These are phyloP conservation scores for Chlorophyllum brunneum DNA, from an alignment of 768 basidiomycete species.

Conservation along the genomic window DNA sequence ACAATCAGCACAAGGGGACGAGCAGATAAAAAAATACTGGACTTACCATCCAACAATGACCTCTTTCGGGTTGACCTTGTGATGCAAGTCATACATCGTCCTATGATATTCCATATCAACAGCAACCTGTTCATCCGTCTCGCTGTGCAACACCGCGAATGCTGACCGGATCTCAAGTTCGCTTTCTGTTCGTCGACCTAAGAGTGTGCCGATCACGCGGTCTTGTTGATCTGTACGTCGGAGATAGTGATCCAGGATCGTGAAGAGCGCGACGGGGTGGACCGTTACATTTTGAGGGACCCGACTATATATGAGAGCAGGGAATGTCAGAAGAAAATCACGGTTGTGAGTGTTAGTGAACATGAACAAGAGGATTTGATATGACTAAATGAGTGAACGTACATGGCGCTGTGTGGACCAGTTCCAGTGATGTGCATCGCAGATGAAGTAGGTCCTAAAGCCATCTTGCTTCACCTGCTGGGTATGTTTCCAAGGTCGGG, in stretches of 20 bases:
- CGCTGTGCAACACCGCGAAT: slow-evolving; percentile 91
- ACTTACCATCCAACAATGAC: slow-evolving; percentile 93
- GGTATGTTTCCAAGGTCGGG: not conserved
- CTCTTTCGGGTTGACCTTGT: slow-evolving; percentile 81
- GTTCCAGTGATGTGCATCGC: slow-evolving; percentile 44
- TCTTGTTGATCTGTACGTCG: slow-evolving; percentile 78
- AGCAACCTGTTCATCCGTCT: slow-evolving; percentile 89
- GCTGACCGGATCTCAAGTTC: slow-evolving; percentile 77
- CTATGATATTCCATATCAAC: slow-evolving; percentile 97
- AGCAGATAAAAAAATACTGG: slow-evolving; percentile 1
- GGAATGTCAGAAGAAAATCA: not conserved
- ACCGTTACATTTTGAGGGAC: slow-evolving; percentile 73
- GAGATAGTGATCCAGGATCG: slow-evolving; percentile 95
- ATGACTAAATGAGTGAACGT: slow-evolving; percentile 17
- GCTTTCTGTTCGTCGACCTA: slow-evolving; percentile 71
- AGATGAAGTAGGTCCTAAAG: slow-evolving; percentile 45
- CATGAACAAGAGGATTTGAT: not conserved
- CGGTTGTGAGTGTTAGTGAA: not conserved
- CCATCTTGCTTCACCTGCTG: slow-evolving; percentile 27
- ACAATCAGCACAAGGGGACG: not conserved
- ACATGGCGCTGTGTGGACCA: slow-evolving; percentile 36
- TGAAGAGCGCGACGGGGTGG: slow-evolving; percentile 90
- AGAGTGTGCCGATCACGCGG: slow-evolving; percentile 92
- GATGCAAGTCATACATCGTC: slow-evolving; percentile 87
- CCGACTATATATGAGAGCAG: slow-evolving; percentile 39